Base-by-base conservation (phyloP, 2,329 filamentous ascomycete species). In the Beauveria sp. region DNA sequence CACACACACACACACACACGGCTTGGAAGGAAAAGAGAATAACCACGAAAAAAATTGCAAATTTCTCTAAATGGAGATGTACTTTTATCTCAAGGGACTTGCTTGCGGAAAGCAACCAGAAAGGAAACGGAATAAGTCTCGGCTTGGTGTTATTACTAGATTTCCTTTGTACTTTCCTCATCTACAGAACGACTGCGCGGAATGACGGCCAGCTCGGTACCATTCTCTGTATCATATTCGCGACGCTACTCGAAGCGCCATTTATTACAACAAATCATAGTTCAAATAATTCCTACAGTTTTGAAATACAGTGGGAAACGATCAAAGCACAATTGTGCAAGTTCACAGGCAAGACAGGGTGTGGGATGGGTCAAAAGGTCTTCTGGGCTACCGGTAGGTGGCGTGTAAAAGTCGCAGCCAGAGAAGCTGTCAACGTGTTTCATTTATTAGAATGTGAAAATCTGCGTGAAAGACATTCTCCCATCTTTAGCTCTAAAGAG, bases 221-320 rank as follows among this genome's bases (percentile, higher is more conserved):
- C 40, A n/a, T 51, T 26, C 24, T 34, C 22, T 47, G 41, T 47
- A 59, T 54, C 24, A 46, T 66, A 71, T 71, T 71, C 69, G 69
- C 63, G 57, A 68, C 67, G 62, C 64, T 71, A 64, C 54, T 64
- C 69, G 62, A 50, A 59, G 40, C 44, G 61, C 22, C 34, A 60
- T 62, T 63, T 55, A 53, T 64, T 63, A 28, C 57, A 51, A 55
- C 47, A 62, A 51, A 55, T 22, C 20, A 10, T 40, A 9, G 5
- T 37, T 52, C 7, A 52, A 18, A 22, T n/a, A 34, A 20, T 22
- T 24, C 3, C 1, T 14, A 37, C 34, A 16, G 16, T 37, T 37
- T 37, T 16, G 12, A 37, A 16, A 37, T 37, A 37, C 26, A 37
- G 14, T 6, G 34, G 5, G 14, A 16, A 37, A 37, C 12, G 12